Evolutionary conservation across 495 filamentous ascomycete genomes (phyloP), one percentile per base, ranked within the genome.

Genomic region (Echria macrotheca): DNA sequence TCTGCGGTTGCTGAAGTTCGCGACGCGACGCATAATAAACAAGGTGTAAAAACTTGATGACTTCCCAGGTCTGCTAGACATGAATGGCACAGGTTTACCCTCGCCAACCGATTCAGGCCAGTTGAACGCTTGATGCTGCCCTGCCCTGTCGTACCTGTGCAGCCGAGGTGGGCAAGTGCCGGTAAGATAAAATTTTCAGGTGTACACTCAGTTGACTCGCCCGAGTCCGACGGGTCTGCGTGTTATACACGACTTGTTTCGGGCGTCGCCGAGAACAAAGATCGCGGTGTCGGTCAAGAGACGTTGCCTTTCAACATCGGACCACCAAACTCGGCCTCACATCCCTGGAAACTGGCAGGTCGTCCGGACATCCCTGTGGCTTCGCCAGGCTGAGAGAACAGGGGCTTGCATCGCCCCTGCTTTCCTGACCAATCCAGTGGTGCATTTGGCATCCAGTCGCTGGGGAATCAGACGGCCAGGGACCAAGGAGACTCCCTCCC

Each of bases 1-100:
- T 25, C 43, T 42, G 47, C 42, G 24, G 36, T 39, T 17, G 35
- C 9, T 25, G 49, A 40, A 26, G 41, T 39, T 51, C 22, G 18
- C 23, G 37, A 54, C 42, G 47, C 49, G 46, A 48, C 39, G 54
- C 54, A 52, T 52, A 23, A 52, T 49, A 44, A 60, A 54, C 54
- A 51, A 47, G 42, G 44, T 45, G 6, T 48, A 25, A 53, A 42
- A 53, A 37, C 17, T 17, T 29, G 44, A 24, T 44, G 11, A n/a
- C 23, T 47, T 31, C 36, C 44, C 50, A 22, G 36, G 45, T 43
- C 14, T 15, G 35, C 38, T 41, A n/a, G n/a, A n/a, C n/a, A n/a
- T n/a, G n/a, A n/a, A n/a, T n/a, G n/a, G n/a, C n/a, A n/a, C n/a
- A n/a, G n/a, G n/a, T n/a, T n/a, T n/a, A n/a, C n/a, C n/a, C n/a